phyloP scores from a whole-genome alignment of 345 rosid genomes.

The Eucalyptus fibrosa region DNA sequence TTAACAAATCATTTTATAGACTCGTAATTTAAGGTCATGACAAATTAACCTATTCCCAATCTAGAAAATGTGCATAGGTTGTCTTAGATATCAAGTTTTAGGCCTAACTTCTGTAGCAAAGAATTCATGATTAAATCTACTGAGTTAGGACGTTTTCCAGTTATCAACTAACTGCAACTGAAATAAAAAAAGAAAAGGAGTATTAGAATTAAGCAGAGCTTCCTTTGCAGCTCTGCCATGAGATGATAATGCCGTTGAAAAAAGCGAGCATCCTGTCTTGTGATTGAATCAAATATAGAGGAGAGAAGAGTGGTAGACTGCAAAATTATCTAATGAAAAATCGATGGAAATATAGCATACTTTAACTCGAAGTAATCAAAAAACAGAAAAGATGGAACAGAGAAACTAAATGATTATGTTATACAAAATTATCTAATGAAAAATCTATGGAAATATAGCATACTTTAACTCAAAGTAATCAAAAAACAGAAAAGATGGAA shows the following conservation, averaged over 20 bases:
- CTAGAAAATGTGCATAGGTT: not conserved
- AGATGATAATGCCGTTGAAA: not conserved
- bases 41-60: not conserved
- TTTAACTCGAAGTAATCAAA: not conserved
- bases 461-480: not conserved
- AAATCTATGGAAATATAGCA: not conserved
- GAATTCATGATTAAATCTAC: not conserved
- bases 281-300: not conserved
- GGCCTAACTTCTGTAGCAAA: not conserved
- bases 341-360: not conserved
- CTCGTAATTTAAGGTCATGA: not conserved
- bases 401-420: not conserved
- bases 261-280: not conserved
- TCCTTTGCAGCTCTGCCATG: not conserved
- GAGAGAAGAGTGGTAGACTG: not conserved
- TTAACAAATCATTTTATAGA: not conserved
- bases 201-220: not conserved
- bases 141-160: not conserved
- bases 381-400: not conserved
- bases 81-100: not conserved
- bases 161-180: not conserved
- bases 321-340: not conserved
- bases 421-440: not conserved
- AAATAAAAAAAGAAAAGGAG: not conserved
- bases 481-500: not conserved